Evolutionary conservation across 2,329 filamentous ascomycete species (phyloP).

Genomic region (Dothideomycetes sp.): DNA sequence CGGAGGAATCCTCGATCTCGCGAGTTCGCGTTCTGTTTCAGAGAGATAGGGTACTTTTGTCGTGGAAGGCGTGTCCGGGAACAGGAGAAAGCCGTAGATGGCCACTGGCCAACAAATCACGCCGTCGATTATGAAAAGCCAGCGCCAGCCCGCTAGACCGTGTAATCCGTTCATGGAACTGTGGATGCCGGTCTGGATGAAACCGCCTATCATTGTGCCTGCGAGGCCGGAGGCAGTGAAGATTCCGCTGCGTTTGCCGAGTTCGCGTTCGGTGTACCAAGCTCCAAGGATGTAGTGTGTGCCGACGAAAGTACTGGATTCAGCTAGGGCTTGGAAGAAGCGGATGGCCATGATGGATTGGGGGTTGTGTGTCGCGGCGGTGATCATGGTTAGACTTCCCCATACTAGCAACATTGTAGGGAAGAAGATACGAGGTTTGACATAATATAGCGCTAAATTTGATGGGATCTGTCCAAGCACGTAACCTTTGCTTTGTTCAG

Average conservation of each 20-base stretch:
- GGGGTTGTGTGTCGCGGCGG: slow-evolving; percentile 43
- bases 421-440: slow-evolving; percentile 51
- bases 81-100: slow-evolving; percentile 43
- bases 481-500: slow-evolving; percentile 39
- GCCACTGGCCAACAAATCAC: slow-evolving; percentile 45
- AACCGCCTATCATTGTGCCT: slow-evolving; percentile 44
- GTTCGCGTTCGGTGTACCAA: slow-evolving; percentile 16
- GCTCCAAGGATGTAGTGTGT: slow-evolving; percentile 15
- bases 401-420: slow-evolving; percentile 45
- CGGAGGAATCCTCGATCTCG: slow-evolving; percentile 37
- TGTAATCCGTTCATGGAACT: slow-evolving; percentile 35
- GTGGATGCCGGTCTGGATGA: slow-evolving; percentile 29
- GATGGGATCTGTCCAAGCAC: slow-evolving; percentile 44
- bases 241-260: slow-evolving; percentile 38
- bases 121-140: slow-evolving; percentile 52
- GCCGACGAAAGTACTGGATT: slow-evolving; percentile 33
- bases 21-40: slow-evolving; percentile 33
- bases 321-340: slow-evolving; percentile 40
- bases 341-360: slow-evolving; percentile 52
- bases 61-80: slow-evolving; percentile 36
- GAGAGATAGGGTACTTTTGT: slow-evolving; percentile 42
- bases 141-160: slow-evolving; percentile 44
- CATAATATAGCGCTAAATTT: slow-evolving; percentile 37
- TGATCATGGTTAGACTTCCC: slow-evolving; percentile 53
- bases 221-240: slow-evolving; percentile 45